phyloP scores from a whole-genome alignment of 148 eudicot species.

The Chenopodium formosanum region DNA sequence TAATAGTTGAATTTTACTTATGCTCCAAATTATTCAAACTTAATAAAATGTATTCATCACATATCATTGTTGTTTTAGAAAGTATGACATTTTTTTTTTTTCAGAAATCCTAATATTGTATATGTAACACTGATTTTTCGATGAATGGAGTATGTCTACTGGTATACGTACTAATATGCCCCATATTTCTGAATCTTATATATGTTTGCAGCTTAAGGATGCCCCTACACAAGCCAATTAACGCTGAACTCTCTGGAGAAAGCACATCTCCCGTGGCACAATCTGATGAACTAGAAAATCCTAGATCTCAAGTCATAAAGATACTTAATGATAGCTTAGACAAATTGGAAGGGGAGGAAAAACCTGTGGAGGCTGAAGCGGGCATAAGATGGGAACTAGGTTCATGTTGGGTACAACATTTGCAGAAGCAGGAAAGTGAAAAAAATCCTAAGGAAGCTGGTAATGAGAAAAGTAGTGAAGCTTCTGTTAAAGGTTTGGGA shows the following conservation, averaged over 20 bases:
- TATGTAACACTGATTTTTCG: not conserved
- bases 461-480: slow-evolving; percentile 40
- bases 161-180: slow-evolving; percentile 9
- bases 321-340: slow-evolving; percentile 65
- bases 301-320: slow-evolving; percentile 42
- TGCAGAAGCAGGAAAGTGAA: slow-evolving; percentile 72
- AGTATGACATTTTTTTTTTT: not conserved
- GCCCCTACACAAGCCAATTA: slow-evolving; percentile 50
- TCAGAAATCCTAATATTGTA: no score
- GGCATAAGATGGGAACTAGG: slow-evolving; percentile 96
- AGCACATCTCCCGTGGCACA: slow-evolving; percentile 34
- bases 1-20: no score
- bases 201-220: slow-evolving; percentile 65
- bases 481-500: slow-evolving; percentile 87
- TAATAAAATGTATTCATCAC: no score
- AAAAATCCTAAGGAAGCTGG: slow-evolving; percentile 40
- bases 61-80: not conserved
- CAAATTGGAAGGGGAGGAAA: slow-evolving; percentile 55
- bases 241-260: slow-evolving; percentile 46
- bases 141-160: not conserved
- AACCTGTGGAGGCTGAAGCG: slow-evolving; percentile 33
- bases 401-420: slow-evolving; percentile 96
- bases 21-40: no score
- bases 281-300: slow-evolving; percentile 42
- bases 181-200: not conserved